Evolutionary conservation across 2,329 filamentous ascomycete species (phyloP).

Genomic region (Aspergillus felis): DNA sequence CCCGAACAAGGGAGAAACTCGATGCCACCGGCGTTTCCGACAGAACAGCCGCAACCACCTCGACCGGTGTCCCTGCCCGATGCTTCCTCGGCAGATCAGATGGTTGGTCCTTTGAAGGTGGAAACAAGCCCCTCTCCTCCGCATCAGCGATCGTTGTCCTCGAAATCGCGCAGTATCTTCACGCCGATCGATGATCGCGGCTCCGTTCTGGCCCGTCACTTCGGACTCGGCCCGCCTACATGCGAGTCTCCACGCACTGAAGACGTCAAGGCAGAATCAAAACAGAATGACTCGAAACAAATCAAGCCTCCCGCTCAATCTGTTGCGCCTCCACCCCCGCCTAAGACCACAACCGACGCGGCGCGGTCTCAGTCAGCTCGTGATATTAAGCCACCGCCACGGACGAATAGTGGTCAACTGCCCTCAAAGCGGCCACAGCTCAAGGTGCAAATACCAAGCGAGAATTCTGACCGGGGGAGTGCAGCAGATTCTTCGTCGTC

Average conservation of each 20-base stretch:
- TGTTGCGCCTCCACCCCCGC: conserved; percentile 52
- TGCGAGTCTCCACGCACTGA: conserved; percentile 46
- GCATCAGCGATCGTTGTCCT: conserved; percentile 59
- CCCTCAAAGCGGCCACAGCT: conserved; percentile 72
- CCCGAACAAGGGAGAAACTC: conserved; percentile 73
- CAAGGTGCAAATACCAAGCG: conserved; percentile 92
- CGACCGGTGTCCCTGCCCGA: conserved; percentile 59
- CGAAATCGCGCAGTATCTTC: conserved; percentile 87
- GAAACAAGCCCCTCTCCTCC: conserved; percentile 45
- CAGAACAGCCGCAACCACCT: conserved; percentile 55
- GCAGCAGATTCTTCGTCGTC: conserved; percentile 67
- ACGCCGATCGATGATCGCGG: conserved; percentile 93
- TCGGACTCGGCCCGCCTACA: conserved; percentile 60
- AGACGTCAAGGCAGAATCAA: conserved; percentile 29
- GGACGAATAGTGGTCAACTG: conserved; percentile 71
- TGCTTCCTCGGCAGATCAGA: conserved; percentile 54
- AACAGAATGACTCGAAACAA: conserved; percentile 46
- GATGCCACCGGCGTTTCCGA: conserved; percentile 65
- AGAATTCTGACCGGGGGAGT: conserved; percentile 71
- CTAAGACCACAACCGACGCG: conserved; percentile 47
- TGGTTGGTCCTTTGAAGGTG: conserved; percentile 35
- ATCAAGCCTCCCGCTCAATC: conserved; percentile 59
- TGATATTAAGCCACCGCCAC: conserved; percentile 68
- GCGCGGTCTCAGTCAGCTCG: conserved; percentile 53
- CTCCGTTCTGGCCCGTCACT: conserved; percentile 82